These are phyloP conservation scores for Silene conica DNA, from an alignment of 148 eudicot species.

Conservation along the genomic window DNA sequence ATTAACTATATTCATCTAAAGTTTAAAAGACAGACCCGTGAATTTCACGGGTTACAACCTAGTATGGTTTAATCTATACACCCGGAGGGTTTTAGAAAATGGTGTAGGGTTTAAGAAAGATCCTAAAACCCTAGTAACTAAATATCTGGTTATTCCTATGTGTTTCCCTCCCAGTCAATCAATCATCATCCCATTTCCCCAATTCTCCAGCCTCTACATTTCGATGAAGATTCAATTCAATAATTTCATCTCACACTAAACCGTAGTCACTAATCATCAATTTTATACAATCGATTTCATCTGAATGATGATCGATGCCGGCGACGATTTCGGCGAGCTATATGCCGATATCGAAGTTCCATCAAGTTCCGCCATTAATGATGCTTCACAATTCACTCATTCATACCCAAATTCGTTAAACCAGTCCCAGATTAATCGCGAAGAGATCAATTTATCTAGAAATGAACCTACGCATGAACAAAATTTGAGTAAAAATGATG, in stretches of 20 bases:
- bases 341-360: constrained; percentile 25
- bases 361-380: constrained; percentile 11
- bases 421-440: background rate
- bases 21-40: no score
- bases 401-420: background rate
- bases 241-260: background rate
- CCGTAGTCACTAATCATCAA: background rate
- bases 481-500: background rate
- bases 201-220: background rate
- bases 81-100: background rate
- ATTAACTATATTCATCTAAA: no score
- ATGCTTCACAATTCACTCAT: background rate
- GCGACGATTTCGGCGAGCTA: constrained; percentile 30
- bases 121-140: constrained; percentile 7
- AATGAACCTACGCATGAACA: background rate
- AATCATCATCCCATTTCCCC: background rate
- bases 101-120: constrained; percentile 1
- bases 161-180: background rate
- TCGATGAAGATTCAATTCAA: background rate
- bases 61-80: no score
- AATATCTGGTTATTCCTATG: background rate
- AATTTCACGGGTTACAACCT: no score
- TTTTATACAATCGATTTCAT: background rate
- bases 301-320: constrained; percentile 10
- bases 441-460: background rate